phyloP scores from a whole-genome alignment of 2,329 filamentous ascomycete species.

The Fusarium sp. region DNA sequence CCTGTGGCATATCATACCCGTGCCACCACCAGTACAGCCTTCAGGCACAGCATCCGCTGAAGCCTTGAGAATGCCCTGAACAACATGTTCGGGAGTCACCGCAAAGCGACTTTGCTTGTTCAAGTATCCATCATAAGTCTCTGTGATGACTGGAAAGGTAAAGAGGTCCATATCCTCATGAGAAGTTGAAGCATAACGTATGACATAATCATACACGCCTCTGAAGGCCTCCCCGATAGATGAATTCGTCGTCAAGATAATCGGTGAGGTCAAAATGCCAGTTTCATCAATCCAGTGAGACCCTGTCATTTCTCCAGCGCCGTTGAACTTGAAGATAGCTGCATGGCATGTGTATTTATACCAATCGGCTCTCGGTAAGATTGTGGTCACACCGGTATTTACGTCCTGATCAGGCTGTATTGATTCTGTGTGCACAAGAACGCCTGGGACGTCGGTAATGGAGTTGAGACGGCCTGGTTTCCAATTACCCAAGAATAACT shows the following conservation, averaged over 20 bases:
- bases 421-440: conserved; percentile 59
- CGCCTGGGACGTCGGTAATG: conserved; percentile 62
- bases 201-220: conserved; percentile 67
- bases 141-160: conserved; percentile 67
- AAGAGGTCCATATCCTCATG: conserved; percentile 63
- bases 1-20: conserved; percentile 73
- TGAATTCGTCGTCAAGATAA: conserved; percentile 69
- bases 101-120: conserved; percentile 67
- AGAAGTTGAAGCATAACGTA: conserved; percentile 56
- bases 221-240: conserved; percentile 68
- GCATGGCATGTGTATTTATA: conserved; percentile 58
- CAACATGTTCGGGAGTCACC: conserved; percentile 64
- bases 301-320: conserved; percentile 71
- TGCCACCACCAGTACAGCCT: conserved; percentile 74
- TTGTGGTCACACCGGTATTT: conserved; percentile 63
- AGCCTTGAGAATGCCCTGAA: conserved; percentile 64
- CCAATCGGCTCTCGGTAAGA: conserved; percentile 60
- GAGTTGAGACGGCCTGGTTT: conserved; percentile 59
- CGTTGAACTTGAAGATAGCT: conserved; percentile 71
- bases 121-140: conserved; percentile 72
- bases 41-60: conserved; percentile 64
- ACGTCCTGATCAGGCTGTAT: conserved; percentile 53
- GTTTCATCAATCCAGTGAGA: conserved; percentile 71
- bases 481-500: conserved; percentile 57
- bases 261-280: conserved; percentile 67